Conservation (phyloP, 164 flowering plant genomes). For the Hamamelis virginiana region DNA sequence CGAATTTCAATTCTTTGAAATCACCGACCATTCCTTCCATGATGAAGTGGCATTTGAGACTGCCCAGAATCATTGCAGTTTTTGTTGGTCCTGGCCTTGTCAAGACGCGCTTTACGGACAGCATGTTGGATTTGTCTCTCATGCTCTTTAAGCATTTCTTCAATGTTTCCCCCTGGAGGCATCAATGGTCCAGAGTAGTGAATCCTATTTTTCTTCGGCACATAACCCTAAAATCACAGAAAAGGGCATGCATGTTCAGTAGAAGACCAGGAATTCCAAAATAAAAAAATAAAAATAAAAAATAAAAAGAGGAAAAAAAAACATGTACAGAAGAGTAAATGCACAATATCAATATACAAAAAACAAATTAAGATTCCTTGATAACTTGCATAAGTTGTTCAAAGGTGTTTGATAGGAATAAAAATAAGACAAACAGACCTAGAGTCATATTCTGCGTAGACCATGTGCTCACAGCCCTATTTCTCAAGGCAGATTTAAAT, state of each 20-base stretch:
- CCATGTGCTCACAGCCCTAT: too few species aligned
- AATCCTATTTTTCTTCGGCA: conserved; percentile 62
- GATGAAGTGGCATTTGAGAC: background rate
- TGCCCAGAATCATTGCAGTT: background rate
- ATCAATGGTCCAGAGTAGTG: conserved; percentile 88
- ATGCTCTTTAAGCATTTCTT: conserved; percentile 89
- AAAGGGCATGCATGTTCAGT: background rate
- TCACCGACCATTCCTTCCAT: background rate
- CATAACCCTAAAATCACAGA: conserved; percentile 45
- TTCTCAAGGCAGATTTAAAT: too few species aligned
- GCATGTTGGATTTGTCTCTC: conserved; percentile 91
- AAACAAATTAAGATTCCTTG: too few species aligned
- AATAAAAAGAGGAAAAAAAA: background rate
- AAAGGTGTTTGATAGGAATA: too few species aligned
- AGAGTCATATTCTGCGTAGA: too few species aligned
- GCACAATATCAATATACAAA: too few species aligned
- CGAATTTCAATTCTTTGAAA: background rate
- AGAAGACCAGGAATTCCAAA: background rate
- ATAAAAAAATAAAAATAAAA: background rate
- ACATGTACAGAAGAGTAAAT: too few species aligned
- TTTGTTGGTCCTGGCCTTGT: conserved; percentile 46
- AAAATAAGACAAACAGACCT: too few species aligned
- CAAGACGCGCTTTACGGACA: conserved; percentile 79
- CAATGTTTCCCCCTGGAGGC: conserved; percentile 82
- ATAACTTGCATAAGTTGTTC: too few species aligned